These are phyloP conservation scores for Globisporangium apiculatum DNA, from an alignment of 352 stramenopile genomes.

Conservation along the genomic window DNA sequence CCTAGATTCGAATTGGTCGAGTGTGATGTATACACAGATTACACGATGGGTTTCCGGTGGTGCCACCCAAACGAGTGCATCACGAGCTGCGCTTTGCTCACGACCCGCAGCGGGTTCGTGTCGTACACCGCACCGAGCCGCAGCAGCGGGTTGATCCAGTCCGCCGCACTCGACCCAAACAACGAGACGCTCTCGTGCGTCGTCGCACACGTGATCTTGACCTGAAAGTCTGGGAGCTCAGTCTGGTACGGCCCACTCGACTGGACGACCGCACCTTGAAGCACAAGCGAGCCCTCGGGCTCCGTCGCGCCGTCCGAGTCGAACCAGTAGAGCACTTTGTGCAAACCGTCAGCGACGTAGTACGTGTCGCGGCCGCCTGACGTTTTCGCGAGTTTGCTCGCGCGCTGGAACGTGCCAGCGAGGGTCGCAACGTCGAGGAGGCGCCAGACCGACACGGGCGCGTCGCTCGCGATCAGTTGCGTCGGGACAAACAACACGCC, in stretches of 20 bases:
- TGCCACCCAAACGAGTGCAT: not conserved
- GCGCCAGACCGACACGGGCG: slow-evolving; percentile 8
- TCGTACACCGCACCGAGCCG: slow-evolving; percentile 2
- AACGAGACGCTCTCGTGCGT: not conserved
- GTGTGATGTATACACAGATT: too few species aligned
- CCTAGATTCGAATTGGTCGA: too few species aligned
- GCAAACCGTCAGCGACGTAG: slow-evolving; percentile 7
- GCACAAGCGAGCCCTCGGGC: not conserved
- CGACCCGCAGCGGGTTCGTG: not conserved
- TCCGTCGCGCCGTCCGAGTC: slow-evolving; percentile 9
- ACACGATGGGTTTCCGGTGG: too few species aligned
- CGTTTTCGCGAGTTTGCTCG: slow-evolving; percentile 3
- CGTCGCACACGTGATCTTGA: slow-evolving; percentile 1
- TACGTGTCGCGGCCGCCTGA: slow-evolving; percentile 6
- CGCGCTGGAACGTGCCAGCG: slow-evolving; percentile 4
- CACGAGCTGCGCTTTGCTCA: not conserved
- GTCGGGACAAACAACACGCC: slow-evolving; percentile 5
- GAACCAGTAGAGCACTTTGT: slow-evolving; percentile 14
- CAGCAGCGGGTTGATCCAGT: slow-evolving; percentile 10
- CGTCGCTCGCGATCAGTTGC: not conserved
- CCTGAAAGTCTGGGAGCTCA: not conserved
- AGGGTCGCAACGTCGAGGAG: slow-evolving; percentile 8
- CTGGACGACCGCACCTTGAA: not conserved
- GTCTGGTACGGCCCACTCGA: not conserved
- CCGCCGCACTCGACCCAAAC: not conserved